Evolutionary conservation across 2,329 filamentous ascomycete genomes (phyloP), one percentile per base, ranked within the genome.

Genomic region (Grosmannia penicillata): DNA sequence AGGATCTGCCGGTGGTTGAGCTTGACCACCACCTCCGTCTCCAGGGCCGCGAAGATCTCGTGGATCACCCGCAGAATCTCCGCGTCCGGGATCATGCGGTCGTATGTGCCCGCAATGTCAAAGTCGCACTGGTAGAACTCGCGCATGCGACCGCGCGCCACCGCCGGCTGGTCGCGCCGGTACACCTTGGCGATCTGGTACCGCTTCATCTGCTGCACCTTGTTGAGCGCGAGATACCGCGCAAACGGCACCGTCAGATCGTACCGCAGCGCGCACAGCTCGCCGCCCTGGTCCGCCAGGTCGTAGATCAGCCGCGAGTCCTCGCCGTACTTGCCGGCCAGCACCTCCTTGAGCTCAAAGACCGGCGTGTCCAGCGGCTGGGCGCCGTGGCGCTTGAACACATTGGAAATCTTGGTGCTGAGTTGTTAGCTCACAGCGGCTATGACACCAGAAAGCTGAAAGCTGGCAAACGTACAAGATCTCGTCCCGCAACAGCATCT

Each of bases 51-150:
- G 52, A 95, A 93, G 29, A 93, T 81, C 55, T 95, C 86, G 50
- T 75, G 77, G 36, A 83, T 74, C 47, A 95, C 86, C 41, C 81
- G 72, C 49, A 96, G 62, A 42, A 94, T 80, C 62, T 95, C 87
- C 27, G 86, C 82, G 53, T 95, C 89, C 40, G 87, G 84, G 21
- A 94, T 71, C 86, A 95, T 94, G 38, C 83, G 62, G 55, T 94
- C 89, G 62, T 85, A 93, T 30, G 64, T 66, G 44, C 87, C 86
- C 11, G 87, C 87, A 60, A 95, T 89, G 56, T 95, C 87, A 54
- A 95, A 93, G 61, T 96, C 89, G 63, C 87, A 95, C 60, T 95
- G 87, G 64, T 93, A 94, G 60, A 94, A 94, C 61, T 95, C 89
- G 53, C 89, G 75, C 81, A 94, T 91, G 38, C 87, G 76, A 37